Conservation (phyloP, 805 yeast species). For the Starmerella floricola region DNA sequence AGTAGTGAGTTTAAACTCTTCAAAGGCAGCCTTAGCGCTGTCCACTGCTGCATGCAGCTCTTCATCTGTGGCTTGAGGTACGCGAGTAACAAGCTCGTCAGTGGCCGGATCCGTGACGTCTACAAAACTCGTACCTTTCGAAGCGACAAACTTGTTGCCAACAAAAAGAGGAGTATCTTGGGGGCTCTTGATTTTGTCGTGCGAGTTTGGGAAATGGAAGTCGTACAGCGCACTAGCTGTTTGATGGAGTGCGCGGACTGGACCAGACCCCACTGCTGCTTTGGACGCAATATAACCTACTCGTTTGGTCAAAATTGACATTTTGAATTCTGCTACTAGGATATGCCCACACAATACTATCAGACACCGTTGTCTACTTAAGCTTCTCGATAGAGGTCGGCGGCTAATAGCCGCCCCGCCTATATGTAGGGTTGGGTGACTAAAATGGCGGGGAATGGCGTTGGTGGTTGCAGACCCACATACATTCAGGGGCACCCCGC, state of each 20-base stretch:
- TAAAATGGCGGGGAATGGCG: background rate
- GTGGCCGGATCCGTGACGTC: constrained; percentile 71
- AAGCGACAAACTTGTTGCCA: constrained; percentile 40
- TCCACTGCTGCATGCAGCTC: constrained; percentile 57
- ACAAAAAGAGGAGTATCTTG: constrained; percentile 31
- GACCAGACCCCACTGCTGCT: too few relatives aligned
- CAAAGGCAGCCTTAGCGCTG: constrained; percentile 52
- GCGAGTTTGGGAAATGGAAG: constrained; percentile 24
- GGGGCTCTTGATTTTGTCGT: constrained; percentile 26
- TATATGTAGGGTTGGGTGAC: background rate
- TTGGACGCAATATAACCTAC: too few relatives aligned
- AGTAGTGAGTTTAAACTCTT: constrained; percentile 41
- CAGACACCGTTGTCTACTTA: too few relatives aligned
- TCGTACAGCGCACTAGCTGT: constrained; percentile 5
- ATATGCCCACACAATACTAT: too few relatives aligned
- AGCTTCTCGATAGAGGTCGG: too few relatives aligned
- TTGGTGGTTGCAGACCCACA: too few relatives aligned
- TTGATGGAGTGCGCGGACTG: constrained; percentile 3
- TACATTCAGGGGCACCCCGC: too few relatives aligned
- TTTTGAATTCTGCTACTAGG: too few relatives aligned
- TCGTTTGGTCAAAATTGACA: too few relatives aligned
- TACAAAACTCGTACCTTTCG: constrained; percentile 46
- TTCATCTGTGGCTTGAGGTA: constrained; percentile 57
- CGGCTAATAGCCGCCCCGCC: background rate
- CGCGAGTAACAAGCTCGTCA: constrained; percentile 48